Conservation (phyloP, 2,329 filamentous ascomycete genomes). For the Aciculosporium take region DNA sequence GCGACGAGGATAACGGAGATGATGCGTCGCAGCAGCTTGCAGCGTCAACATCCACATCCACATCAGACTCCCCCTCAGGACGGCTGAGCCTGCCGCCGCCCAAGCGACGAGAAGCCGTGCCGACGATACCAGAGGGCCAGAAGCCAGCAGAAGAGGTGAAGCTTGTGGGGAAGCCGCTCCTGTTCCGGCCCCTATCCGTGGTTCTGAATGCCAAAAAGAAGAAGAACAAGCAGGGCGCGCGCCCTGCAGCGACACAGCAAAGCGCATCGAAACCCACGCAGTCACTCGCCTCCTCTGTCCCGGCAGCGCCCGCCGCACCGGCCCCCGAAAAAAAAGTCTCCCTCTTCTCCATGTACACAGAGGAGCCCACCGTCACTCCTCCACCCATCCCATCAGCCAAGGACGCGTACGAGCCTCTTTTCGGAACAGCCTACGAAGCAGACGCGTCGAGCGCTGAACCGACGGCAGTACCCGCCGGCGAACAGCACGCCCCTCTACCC, state of each 20-base stretch:
- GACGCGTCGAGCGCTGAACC: neutral
- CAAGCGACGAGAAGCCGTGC: constrained; percentile 26
- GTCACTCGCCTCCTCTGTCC: neutral
- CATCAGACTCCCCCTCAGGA: constrained; percentile 4
- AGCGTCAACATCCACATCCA: constrained; percentile 6
- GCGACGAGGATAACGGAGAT: constrained; percentile 28
- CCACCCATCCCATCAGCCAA: constrained; percentile 8
- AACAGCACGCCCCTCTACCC: constrained; percentile 12
- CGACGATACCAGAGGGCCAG: constrained; percentile 40
- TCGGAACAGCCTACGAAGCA: constrained; percentile 20
- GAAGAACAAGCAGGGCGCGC: constrained; percentile 25
- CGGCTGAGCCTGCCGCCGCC: constrained; percentile 25
- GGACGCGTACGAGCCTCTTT: constrained; percentile 37
- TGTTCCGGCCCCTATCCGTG: constrained; percentile 83
- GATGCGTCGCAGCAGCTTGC: neutral
- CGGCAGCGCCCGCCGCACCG: constrained; percentile 9
- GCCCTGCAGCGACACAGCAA: constrained; percentile 3
- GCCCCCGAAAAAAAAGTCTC: constrained; percentile 42
- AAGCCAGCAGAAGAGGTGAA: constrained; percentile 51
- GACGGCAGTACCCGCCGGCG: constrained; percentile 4
- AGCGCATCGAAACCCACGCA: constrained; percentile 8
- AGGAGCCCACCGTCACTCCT: constrained; percentile 19
- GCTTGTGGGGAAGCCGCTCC: constrained; percentile 62
- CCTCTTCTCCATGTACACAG: constrained; percentile 50
- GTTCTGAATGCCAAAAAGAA: constrained; percentile 60